A percentile compares a stretch with the other conserved stretches of the same genome.
phyloP scores from a whole-genome alignment of 768 basidiomycete species.

The Sistotremastrum suecicum region DNA sequence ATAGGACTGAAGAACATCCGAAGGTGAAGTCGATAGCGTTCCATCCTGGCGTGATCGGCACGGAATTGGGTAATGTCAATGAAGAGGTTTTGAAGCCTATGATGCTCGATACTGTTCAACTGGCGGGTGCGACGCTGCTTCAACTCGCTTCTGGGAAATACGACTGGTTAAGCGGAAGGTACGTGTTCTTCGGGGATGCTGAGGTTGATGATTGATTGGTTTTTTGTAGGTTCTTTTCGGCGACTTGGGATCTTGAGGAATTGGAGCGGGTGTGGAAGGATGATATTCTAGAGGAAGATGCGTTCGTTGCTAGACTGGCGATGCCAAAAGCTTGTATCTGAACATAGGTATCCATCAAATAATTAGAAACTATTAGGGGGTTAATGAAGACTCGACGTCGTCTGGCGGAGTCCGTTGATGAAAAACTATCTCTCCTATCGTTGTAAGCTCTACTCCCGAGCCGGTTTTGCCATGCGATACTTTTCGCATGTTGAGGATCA shows the following conservation, averaged over 20 bases:
- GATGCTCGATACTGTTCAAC: neutral
- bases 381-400: too few relatives aligned
- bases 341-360: too few relatives aligned
- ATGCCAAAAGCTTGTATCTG: neutral
- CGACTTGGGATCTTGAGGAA: conserved; percentile 2
- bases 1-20: neutral
- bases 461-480: too few relatives aligned
- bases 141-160: neutral
- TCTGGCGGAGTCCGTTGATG: too few relatives aligned
- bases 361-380: too few relatives aligned
- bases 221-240: neutral
- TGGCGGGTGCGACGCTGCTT: neutral
- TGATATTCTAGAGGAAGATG: neutral
- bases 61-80: neutral
- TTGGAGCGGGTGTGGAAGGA: neutral
- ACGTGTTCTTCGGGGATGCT: neutral
- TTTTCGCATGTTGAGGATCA: too few relatives aligned
- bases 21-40: conserved; percentile 2
- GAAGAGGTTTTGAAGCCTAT: neutral
- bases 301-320: neutral
- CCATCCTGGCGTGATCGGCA: conserved; percentile 4
- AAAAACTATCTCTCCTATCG: too few relatives aligned
- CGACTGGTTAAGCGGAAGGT: neutral
- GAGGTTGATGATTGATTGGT: too few relatives aligned
- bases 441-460: too few relatives aligned